Evolutionary conservation across 2,329 filamentous ascomycete species (phyloP).

Genomic region (Truncatella angustata): DNA sequence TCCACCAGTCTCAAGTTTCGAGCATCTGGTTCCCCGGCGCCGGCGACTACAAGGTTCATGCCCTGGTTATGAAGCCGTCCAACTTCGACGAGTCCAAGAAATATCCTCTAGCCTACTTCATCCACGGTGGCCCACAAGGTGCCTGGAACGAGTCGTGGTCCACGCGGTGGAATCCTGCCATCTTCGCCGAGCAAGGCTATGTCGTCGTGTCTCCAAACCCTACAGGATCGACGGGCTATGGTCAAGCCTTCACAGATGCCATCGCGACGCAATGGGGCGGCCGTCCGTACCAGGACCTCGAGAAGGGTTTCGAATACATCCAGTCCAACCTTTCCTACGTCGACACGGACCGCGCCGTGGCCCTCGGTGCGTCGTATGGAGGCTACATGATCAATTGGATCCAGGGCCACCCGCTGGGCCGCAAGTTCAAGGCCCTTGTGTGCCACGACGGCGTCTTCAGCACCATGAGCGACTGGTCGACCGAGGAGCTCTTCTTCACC

Average conservation of each 20-base stretch:
- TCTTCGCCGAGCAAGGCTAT: conserved; percentile 87
- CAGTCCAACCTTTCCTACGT: conserved; percentile 64
- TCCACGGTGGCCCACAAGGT: conserved; percentile 81
- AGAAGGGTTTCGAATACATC: conserved; percentile 74
- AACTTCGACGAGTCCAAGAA: conserved; percentile 67
- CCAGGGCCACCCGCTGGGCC: conserved; percentile 78
- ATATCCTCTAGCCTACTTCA: conserved; percentile 76
- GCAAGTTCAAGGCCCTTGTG: conserved; percentile 83
- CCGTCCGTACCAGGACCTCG: conserved; percentile 78
- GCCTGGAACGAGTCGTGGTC: conserved; percentile 74
- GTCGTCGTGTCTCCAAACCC: conserved; percentile 80
- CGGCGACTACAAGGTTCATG: conserved; percentile 64
- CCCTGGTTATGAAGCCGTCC: conserved; percentile 65
- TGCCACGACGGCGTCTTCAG: conserved; percentile 87
- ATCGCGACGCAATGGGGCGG: conserved; percentile 84
- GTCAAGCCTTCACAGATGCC: conserved; percentile 72
- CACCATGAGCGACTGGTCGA: conserved; percentile 62
- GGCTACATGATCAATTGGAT: conserved; percentile 89
- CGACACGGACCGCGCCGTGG: conserved; percentile 68
- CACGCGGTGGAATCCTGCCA: conserved; percentile 81
- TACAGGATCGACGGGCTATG: conserved; percentile 80
- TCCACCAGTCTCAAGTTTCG: conserved; percentile 60
- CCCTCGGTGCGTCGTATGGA: conserved; percentile 72
- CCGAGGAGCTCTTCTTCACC: conserved; percentile 70
- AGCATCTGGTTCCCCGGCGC: conserved; percentile 71